Percentiles rank a stretch among this genome's conserved stretches.
Evolutionary conservation across 2,329 filamentous ascomycete species (phyloP).

Genomic region (Eutypa lata): DNA sequence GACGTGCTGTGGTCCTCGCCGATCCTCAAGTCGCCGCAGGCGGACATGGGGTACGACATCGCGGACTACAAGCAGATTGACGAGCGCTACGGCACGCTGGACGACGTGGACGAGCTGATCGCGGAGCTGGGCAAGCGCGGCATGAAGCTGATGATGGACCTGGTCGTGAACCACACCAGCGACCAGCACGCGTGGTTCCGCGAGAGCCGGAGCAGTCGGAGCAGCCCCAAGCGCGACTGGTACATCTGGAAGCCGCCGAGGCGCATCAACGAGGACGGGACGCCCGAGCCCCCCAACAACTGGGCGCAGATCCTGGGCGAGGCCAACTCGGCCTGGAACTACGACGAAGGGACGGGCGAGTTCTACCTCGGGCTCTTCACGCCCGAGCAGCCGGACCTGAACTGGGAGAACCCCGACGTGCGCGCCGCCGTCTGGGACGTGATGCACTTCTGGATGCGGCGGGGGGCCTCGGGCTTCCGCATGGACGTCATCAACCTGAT

Average conservation of each 20-base stretch:
- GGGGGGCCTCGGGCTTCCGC: constrained; percentile 71
- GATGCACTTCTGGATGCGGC: constrained; percentile 77
- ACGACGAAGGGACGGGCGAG: constrained; percentile 68
- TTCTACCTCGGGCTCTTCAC: constrained; percentile 78
- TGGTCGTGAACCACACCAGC: constrained; percentile 77
- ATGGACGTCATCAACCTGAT: constrained; percentile 74
- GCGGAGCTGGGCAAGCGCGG: constrained; percentile 56
- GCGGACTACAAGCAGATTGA: constrained; percentile 66
- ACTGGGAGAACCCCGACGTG: constrained; percentile 72
- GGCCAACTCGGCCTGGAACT: constrained; percentile 63
- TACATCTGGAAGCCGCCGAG: constrained; percentile 58
- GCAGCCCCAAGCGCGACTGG: constrained; percentile 66
- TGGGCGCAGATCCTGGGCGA: constrained; percentile 63
- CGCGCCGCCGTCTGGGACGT: constrained; percentile 68
- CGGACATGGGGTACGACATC: constrained; percentile 71
- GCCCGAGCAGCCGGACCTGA: constrained; percentile 76
- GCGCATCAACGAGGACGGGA: constrained; percentile 52
- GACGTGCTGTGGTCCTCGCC: constrained; percentile 68
- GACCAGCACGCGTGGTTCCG: constrained; percentile 71
- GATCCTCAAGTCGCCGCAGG: constrained; percentile 61
- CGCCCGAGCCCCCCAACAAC: constrained; percentile 70
- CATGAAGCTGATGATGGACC: constrained; percentile 70
- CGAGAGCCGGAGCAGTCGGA: constrained; percentile 58
- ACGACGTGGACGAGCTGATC: constrained; percentile 63
- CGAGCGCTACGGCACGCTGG: constrained; percentile 62